Evolutionary conservation across 495 filamentous ascomycete genomes (phyloP), one percentile per base, ranked within the genome.

Genomic region (Hyaloscypha hepaticicola): DNA sequence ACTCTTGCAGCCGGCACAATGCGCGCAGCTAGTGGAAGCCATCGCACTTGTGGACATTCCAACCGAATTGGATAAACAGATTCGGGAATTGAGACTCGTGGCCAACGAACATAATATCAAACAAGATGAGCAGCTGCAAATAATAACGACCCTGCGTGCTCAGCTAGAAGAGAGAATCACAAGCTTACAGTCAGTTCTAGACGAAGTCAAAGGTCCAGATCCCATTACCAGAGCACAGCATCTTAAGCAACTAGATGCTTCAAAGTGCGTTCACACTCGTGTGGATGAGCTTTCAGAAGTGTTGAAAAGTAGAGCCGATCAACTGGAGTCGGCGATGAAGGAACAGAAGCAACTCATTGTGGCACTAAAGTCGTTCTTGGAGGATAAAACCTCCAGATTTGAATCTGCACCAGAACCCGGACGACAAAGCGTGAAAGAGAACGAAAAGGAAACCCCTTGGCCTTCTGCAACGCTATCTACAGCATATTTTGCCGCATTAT

Each of bases 81-180:
- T 53, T 24, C 50, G 50, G 22, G 1, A 9, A 21, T 21, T 53
- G 50, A 53, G 16, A 3, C 50, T 26, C 6, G 50, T 21, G 0
- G 50, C 50, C 11, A 21, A 53, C 2, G 50, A 53, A 26, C 50
- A 53, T 28, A 53, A 53, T 28, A 5, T 53, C n/a, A 53, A 53
- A 53, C 50, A 53, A 26, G 50, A 53, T 16, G 50, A 53, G 9
- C 50, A 53, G 50, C 11, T 53, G 50, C 50, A 53, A 28, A 53
- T 26, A 1, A 25, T 53, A 0, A 26, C 4, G 26, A 53, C 50
- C 9, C 11, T 53, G 50, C 50, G 50, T 16, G n/a, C 50, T 53
- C 50, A 53, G 16, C 11, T 53, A 53, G 50, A 53, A 16, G 50
- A 53, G 8, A 53, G 50, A 29, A 53, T 53, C 38, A 1, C 0